Percentiles rank a stretch among this genome's conserved stretches.
Evolutionary conservation across 2,329 filamentous ascomycete genomes (phyloP).

Genomic region (Mycogone perniciosa): DNA sequence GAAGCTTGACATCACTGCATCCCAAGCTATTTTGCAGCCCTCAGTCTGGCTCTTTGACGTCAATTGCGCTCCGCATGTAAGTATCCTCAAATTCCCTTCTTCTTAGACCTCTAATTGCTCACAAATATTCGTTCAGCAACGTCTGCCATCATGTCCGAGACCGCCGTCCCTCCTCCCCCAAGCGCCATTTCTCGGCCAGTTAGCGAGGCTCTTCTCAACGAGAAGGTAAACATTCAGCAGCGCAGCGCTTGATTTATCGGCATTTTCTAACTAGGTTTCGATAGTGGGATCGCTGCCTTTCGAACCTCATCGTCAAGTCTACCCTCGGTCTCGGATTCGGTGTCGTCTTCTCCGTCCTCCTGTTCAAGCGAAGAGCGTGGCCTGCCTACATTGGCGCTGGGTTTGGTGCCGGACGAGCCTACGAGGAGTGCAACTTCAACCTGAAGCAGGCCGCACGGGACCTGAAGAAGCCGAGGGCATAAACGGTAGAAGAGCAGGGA

Average conservation of each 20-base stretch:
- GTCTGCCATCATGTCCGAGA: conserved; percentile 46
- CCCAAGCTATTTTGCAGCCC: conserved; percentile 27
- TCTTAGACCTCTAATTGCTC: background rate
- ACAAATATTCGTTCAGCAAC: conserved; percentile 4
- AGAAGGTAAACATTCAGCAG: conserved; percentile 66
- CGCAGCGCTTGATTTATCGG: background rate
- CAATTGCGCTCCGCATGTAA: conserved; percentile 17
- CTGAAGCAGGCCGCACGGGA: conserved; percentile 56
- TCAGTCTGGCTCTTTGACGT: conserved; percentile 10
- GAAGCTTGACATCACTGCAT: conserved; percentile 30
- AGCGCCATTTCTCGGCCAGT: conserved; percentile 72
- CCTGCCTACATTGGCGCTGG: conserved; percentile 91
- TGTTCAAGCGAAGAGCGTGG: conserved; percentile 98
- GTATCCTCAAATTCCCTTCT: background rate
- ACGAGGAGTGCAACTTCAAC: conserved; percentile 94
- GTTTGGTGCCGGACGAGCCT: conserved; percentile 92
- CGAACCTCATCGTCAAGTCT: conserved; percentile 94
- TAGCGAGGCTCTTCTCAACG: conserved; percentile 96
- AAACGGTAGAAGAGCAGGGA: conserved; percentile 17
- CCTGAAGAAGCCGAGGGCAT: conserved; percentile 46
- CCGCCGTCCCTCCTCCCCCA: conserved; percentile 45
- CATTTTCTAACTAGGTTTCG: conserved; percentile 10
- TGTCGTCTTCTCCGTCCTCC: conserved; percentile 94
- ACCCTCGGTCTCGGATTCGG: conserved; percentile 94
- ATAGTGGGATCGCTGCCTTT: conserved; percentile 98